Evolutionary conservation across 352 stramenopile species (phyloP).

Genomic region (Detonula confervacea): DNA sequence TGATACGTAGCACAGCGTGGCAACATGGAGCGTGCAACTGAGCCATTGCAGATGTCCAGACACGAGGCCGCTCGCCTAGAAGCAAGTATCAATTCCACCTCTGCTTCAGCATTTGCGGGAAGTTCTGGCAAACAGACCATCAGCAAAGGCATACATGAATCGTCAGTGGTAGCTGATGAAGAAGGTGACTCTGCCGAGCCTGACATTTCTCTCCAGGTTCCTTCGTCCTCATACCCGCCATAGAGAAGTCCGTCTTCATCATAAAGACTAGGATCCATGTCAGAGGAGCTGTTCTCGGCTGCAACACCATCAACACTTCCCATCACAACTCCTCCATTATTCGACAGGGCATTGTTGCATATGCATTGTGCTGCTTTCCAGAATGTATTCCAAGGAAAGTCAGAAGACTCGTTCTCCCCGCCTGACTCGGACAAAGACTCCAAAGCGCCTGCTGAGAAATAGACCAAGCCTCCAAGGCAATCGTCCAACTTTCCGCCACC

Average conservation of each 20-base stretch:
- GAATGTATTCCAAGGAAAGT: constrained; percentile 30
- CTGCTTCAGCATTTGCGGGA: constrained; percentile 69
- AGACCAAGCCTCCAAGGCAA: constrained; percentile 71
- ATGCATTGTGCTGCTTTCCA: constrained; percentile 47
- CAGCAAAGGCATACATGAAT: constrained; percentile 52
- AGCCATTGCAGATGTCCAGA: constrained; percentile 46
- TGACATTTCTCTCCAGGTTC: constrained; percentile 74
- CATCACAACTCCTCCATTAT: constrained; percentile 53
- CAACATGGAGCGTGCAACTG: constrained; percentile 1
- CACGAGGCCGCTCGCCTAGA: constrained; percentile 55
- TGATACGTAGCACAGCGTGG: constrained; percentile 5
- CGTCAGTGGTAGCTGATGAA: constrained; percentile 6
- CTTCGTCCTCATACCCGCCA: constrained; percentile 84
- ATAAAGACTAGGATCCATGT: constrained; percentile 47
- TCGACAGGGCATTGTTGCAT: constrained; percentile 39
- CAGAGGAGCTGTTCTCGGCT: constrained; percentile 2
- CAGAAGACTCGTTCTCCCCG: background rate
- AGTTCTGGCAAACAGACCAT: constrained; percentile 80
- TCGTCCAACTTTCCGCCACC: constrained; percentile 64
- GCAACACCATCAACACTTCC: constrained; percentile 49
- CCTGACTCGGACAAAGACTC: constrained; percentile 1
- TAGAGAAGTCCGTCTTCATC: constrained; percentile 63
- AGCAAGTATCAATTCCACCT: constrained; percentile 76
- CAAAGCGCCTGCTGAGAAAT: constrained; percentile 57
- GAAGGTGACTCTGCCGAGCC: constrained; percentile 1